phyloP scores from a whole-genome alignment of 352 stramenopile species.

The Peronospora farinosa region DNA sequence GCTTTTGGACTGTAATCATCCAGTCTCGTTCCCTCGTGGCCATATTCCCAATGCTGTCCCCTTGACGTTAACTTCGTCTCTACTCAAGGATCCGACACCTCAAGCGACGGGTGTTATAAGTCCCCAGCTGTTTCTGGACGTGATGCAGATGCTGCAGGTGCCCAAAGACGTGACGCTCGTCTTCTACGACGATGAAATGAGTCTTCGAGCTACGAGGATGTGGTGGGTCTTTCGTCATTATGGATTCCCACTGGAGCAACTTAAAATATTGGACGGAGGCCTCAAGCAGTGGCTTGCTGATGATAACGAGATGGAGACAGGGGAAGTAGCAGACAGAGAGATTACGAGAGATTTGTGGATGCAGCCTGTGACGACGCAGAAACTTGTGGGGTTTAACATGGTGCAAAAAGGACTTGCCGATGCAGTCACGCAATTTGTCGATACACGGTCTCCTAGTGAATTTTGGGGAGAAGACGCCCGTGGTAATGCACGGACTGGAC shows the following conservation, averaged over 20 bases:
- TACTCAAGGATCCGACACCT: constrained; percentile 45
- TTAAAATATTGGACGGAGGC: constrained; percentile 74
- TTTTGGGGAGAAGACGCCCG: constrained; percentile 25
- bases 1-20: constrained; percentile 59
- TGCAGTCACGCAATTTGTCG: constrained; percentile 27
- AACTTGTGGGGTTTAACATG: constrained; percentile 25
- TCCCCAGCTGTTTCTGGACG: constrained; percentile 33
- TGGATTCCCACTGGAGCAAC: constrained; percentile 60
- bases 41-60: constrained; percentile 45
- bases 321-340: constrained; percentile 11
- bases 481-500: constrained; percentile 36
- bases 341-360: constrained; percentile 8
- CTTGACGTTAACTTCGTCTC: constrained; percentile 38
- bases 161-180: constrained; percentile 51
- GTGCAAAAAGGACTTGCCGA: constrained; percentile 32
- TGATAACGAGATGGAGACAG: constrained; percentile 39
- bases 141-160: constrained; percentile 41
- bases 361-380: constrained; percentile 10
- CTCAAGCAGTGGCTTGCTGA: constrained; percentile 60
- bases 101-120: constrained; percentile 43
- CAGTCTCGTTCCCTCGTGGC: constrained; percentile 39
- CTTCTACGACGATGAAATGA: constrained; percentile 75
- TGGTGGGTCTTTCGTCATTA: constrained; percentile 82
- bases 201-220: constrained; percentile 57
- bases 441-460: constrained; percentile 28